Percentiles rank a stretch among this genome's conserved stretches.
Evolutionary conservation across 2,329 filamentous ascomycete genomes (phyloP).

Genomic region (Verticillium tricorpus): DNA sequence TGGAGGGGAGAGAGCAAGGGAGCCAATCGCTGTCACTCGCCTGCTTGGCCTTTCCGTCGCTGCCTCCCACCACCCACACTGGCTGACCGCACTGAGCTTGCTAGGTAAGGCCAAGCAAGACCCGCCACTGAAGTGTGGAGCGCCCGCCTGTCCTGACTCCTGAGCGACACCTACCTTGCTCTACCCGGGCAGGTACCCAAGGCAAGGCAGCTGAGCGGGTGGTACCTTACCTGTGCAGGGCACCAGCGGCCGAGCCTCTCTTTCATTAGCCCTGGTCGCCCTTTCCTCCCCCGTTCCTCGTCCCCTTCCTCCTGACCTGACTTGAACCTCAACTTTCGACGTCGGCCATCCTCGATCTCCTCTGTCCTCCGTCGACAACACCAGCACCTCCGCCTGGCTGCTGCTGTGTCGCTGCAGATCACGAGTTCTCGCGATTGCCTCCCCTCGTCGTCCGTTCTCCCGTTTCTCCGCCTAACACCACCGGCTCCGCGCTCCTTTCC

Average conservation of each 20-base stretch:
- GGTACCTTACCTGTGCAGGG: not conserved
- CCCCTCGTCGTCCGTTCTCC: not conserved
- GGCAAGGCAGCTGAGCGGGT: too few relatives aligned
- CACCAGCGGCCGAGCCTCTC: not conserved
- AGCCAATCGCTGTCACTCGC: not conserved
- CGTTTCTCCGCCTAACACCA: not conserved
- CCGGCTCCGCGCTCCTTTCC: not conserved
- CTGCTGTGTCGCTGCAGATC: not conserved
- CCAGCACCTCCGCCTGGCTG: not conserved
- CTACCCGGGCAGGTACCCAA: too few relatives aligned
- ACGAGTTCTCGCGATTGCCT: not conserved
- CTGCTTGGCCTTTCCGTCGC: not conserved
- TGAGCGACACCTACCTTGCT: not conserved
- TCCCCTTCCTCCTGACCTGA: not conserved
- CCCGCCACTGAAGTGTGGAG: not conserved
- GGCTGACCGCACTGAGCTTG: not conserved
- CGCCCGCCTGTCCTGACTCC: not conserved
- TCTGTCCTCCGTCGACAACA: not conserved
- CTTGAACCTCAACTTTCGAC: not conserved
- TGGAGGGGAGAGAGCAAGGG: not conserved
- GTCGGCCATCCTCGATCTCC: not conserved
- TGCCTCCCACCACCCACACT: not conserved
- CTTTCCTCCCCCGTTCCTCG: not conserved
- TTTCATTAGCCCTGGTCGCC: not conserved
- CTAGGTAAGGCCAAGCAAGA: not conserved